Percentiles rank a stretch among this genome's conserved stretches.
Conservation (phyloP, 108 stramenopile genomes). For the Conticribra guillardii region DNA sequence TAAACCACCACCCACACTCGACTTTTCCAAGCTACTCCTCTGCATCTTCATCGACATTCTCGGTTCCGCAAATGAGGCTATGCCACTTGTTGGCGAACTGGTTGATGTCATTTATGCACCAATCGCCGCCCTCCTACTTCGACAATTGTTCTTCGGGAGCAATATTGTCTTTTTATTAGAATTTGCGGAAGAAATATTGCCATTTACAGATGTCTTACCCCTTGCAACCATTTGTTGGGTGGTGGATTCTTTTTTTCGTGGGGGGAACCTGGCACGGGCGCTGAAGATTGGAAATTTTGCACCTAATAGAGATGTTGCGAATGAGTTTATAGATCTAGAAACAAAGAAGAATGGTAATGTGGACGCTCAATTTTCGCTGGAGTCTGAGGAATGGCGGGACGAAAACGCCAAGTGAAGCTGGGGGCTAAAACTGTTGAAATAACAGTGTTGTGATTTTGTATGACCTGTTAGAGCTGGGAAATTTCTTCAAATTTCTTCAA, state of each 20-base stretch:
- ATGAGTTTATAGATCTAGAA: not conserved
- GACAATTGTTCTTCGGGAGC: constrained; percentile 60
- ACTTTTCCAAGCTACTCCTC: constrained; percentile 63
- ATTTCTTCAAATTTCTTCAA: too few relatives aligned
- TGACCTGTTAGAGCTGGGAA: too few relatives aligned
- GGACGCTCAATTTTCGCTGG: not conserved
- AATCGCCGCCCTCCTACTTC: constrained; percentile 55
- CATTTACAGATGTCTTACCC: constrained; percentile 80
- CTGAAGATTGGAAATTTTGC: constrained; percentile 52
- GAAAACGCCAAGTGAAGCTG: too few relatives aligned
- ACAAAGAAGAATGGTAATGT: not conserved
- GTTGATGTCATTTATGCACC: constrained; percentile 72
- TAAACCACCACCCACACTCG: constrained; percentile 22
- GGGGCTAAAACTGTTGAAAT: too few relatives aligned
- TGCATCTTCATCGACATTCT: constrained; percentile 70
- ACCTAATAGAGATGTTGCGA: constrained; percentile 1
- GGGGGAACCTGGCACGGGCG: constrained; percentile 55
- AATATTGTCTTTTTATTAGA: constrained; percentile 72
- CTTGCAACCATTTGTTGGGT: constrained; percentile 83
- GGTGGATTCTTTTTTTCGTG: constrained; percentile 65
- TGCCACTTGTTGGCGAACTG: constrained; percentile 72
- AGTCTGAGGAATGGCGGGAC: not conserved
- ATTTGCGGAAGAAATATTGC: constrained; percentile 80
- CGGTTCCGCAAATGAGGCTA: constrained; percentile 63
- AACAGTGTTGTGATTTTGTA: too few relatives aligned